These are phyloP conservation scores for Boletus fagicola DNA, from an alignment of 768 basidiomycete genomes.

Conservation along the genomic window DNA sequence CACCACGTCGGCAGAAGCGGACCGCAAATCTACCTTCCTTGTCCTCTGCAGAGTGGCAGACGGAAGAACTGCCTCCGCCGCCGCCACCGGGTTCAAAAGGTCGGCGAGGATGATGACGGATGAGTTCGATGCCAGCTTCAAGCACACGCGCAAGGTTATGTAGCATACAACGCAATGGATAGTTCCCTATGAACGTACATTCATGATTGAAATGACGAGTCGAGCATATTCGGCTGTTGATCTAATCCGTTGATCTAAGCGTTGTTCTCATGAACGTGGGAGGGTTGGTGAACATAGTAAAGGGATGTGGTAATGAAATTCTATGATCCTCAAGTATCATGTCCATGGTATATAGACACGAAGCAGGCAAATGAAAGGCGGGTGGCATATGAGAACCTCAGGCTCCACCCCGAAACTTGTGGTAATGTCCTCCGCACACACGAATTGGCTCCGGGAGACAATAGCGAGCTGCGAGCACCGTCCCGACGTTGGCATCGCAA, in stretches of 20 bases:
- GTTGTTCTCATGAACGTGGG: background rate
- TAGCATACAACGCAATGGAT: background rate
- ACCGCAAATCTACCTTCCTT: constrained; percentile 45
- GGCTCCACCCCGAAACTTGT: too few relatives aligned
- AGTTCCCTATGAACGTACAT: background rate
- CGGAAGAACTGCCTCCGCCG: constrained; percentile 48
- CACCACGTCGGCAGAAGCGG: constrained; percentile 24
- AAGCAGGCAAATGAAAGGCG: background rate
- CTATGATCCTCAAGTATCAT: background rate
- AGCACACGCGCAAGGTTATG: background rate
- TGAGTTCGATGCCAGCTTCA: background rate
- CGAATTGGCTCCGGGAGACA: background rate
- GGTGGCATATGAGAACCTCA: background rate
- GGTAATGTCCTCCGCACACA: background rate
- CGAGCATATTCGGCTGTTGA: background rate
- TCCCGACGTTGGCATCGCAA: background rate
- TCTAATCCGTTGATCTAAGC: background rate
- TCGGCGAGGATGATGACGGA: background rate
- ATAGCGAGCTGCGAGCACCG: background rate
- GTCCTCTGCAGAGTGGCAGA: constrained; percentile 52
- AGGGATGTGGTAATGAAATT: background rate
- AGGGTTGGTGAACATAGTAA: background rate
- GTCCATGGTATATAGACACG: background rate
- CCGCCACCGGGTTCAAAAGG: constrained; percentile 33
- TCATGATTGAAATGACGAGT: background rate